A percentile compares a stretch with the other conserved stretches of the same genome.
Conservation (phyloP, 1,139 yeast genomes). For the Candida sojae region DNA sequence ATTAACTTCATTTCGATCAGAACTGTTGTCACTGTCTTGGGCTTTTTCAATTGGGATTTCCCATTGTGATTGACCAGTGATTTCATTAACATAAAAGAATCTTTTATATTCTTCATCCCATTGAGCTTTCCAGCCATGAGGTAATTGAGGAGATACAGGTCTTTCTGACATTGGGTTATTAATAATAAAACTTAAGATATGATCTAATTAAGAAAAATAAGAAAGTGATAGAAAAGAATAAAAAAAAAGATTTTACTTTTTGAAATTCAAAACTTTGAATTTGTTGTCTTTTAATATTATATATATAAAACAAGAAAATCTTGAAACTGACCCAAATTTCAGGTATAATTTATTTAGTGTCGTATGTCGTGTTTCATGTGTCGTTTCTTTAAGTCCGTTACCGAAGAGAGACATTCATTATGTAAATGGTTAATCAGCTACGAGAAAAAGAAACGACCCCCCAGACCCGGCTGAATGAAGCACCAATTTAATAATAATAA, state of each 20-base stretch:
- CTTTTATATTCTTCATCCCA: constrained; percentile 29
- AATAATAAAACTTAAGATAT: neutral
- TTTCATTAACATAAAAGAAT: constrained; percentile 24
- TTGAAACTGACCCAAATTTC: too few relatives aligned
- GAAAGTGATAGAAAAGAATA: neutral
- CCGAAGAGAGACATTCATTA: too few relatives aligned
- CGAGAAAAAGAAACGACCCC: too few relatives aligned
- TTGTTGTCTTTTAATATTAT: too few relatives aligned
- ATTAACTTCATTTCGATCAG: neutral
- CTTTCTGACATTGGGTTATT: constrained; percentile 9
- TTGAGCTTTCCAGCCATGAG: constrained; percentile 31
- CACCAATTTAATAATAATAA: too few relatives aligned
- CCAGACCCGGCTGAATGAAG: too few relatives aligned
- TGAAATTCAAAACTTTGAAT: too few relatives aligned
- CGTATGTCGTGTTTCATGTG: too few relatives aligned
- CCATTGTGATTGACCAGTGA: constrained; percentile 26
- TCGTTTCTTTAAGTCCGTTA: too few relatives aligned
- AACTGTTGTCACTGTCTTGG: neutral
- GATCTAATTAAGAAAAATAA: neutral
- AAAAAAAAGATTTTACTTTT: neutral
- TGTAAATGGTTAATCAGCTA: too few relatives aligned
- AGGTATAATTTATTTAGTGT: too few relatives aligned
- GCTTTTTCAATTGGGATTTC: constrained; percentile 15
- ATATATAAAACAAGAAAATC: too few relatives aligned
- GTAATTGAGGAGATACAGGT: constrained; percentile 17